A percentile compares a stretch with the other conserved stretches of the same genome.
Conservation (phyloP, 2,329 filamentous ascomycete genomes). For the Exophiala oligosperma region DNA sequence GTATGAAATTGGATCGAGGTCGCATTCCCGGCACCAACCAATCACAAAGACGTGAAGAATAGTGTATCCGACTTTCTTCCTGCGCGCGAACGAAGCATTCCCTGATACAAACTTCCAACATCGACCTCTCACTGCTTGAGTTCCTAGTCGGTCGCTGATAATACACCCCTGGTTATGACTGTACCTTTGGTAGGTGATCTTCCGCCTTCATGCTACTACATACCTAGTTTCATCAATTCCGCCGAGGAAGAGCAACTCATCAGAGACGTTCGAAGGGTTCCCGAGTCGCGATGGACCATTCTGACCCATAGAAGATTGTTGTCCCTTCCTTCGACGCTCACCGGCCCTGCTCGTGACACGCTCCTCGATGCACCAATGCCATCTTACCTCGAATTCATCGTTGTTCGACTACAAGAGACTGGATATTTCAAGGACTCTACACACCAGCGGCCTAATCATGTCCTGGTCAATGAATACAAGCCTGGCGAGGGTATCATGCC, state of each 20-base stretch:
- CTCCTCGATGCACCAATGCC: slow-evolving; percentile 72
- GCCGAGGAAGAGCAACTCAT: slow-evolving; percentile 73
- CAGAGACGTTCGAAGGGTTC: slow-evolving; percentile 64
- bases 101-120: too few species aligned
- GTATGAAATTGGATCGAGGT: too few species aligned
- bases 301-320: slow-evolving; percentile 88
- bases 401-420: slow-evolving; percentile 55
- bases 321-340: slow-evolving; percentile 82
- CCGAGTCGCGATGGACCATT: slow-evolving; percentile 78
- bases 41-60: too few species aligned
- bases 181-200: slow-evolving; percentile 53
- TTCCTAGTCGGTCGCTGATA: background rate
- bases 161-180: slow-evolving; percentile 36
- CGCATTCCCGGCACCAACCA: too few species aligned
- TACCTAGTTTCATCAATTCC: slow-evolving; percentile 76
- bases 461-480: slow-evolving; percentile 88
- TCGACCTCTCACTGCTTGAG: too few species aligned
- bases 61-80: too few species aligned
- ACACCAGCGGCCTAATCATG: slow-evolving; percentile 80
- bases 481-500: slow-evolving; percentile 94
- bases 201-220: slow-evolving; percentile 74
- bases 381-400: slow-evolving; percentile 67
- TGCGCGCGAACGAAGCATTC: too few species aligned
- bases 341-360: slow-evolving; percentile 61
- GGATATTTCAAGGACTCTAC: slow-evolving; percentile 64